phyloP scores from a whole-genome alignment of 495 filamentous ascomycete genomes.

The Cladorrhinum samala region DNA sequence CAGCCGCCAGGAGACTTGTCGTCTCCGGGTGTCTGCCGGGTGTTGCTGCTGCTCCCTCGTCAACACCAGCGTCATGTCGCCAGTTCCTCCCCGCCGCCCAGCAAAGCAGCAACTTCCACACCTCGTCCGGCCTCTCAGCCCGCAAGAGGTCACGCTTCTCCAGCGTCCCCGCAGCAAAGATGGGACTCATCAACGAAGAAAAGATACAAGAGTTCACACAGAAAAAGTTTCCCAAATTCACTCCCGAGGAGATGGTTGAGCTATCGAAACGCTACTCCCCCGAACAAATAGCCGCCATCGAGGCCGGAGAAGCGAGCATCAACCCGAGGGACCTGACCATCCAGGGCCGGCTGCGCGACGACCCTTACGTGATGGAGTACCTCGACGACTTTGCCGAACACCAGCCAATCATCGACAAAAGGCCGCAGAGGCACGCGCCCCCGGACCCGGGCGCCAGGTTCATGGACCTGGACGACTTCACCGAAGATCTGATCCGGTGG shows the following conservation, averaged over 20 bases:
- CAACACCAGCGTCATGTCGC: slow-evolving; percentile 24
- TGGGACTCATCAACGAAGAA: slow-evolving; percentile 35
- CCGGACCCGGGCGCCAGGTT: slow-evolving; percentile 54
- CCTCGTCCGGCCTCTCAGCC: slow-evolving; percentile 33
- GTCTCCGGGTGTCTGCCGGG: slow-evolving; percentile 21
- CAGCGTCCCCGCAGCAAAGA: slow-evolving; percentile 38
- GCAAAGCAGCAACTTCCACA: slow-evolving; percentile 35
- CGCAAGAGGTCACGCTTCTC: slow-evolving; percentile 38
- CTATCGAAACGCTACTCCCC: slow-evolving; percentile 66
- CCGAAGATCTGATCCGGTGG: slow-evolving; percentile 47
- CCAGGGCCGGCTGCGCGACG: slow-evolving; percentile 60
- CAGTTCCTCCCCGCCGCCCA: slow-evolving; percentile 4
- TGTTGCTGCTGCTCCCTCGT: background rate
- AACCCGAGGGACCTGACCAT: slow-evolving; percentile 68
- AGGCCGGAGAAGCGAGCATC: slow-evolving; percentile 79
- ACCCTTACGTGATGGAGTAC: slow-evolving; percentile 69
- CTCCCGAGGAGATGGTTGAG: slow-evolving; percentile 55
- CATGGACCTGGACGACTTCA: slow-evolving; percentile 58
- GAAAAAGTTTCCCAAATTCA: slow-evolving; percentile 57
- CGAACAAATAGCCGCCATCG: slow-evolving; percentile 75
- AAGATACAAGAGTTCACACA: slow-evolving; percentile 38
- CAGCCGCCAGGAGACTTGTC: slow-evolving; percentile 28
- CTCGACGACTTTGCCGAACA: slow-evolving; percentile 77
- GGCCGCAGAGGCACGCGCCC: slow-evolving; percentile 24
- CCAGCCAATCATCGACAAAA: slow-evolving; percentile 67